Evolutionary conservation across 768 basidiomycete species (phyloP).

Genomic region (Porphyrellus cyaneotinctus): DNA sequence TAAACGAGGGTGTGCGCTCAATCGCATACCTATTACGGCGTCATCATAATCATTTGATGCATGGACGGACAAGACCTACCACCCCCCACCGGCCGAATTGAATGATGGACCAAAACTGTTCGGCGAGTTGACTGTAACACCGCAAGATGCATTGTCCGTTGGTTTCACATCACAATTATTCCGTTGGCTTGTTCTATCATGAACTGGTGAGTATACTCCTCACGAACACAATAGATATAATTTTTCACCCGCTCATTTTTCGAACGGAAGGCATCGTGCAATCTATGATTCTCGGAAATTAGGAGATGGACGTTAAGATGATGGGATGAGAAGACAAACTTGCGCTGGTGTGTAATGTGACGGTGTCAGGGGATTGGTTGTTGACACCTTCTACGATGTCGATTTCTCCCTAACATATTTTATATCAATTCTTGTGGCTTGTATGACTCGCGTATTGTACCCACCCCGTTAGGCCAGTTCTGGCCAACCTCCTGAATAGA

Average conservation of each 20-base stretch:
- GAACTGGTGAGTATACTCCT: not conserved
- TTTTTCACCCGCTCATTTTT: constrained; percentile 29
- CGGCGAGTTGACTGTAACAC: constrained; percentile 23
- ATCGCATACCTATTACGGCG: constrained; percentile 33
- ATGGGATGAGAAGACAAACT: constrained; percentile 8
- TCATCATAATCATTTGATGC: not conserved
- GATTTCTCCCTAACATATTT: constrained; percentile 24
- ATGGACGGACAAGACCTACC: constrained; percentile 15
- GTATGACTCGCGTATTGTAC: not conserved
- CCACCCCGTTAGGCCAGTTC: constrained; percentile 27
- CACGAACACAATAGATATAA: not conserved
- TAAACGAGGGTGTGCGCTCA: constrained; percentile 29
- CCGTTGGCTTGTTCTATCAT: constrained; percentile 17
- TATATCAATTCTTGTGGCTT: not conserved
- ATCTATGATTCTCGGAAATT: constrained; percentile 6
- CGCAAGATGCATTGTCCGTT: constrained; percentile 31
- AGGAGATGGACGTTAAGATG: not conserved
- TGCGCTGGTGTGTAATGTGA: constrained; percentile 30
- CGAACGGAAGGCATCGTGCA: constrained; percentile 34
- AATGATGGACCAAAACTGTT: constrained; percentile 34
- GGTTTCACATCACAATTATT: constrained; percentile 30
- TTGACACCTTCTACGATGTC: constrained; percentile 38
- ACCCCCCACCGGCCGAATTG: constrained; percentile 36
- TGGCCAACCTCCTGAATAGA: constrained; percentile 23
- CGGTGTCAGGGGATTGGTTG: constrained; percentile 19